Conservation (phyloP, 2,329 filamentous ascomycete species). For the Gyromitra esculenta region DNA sequence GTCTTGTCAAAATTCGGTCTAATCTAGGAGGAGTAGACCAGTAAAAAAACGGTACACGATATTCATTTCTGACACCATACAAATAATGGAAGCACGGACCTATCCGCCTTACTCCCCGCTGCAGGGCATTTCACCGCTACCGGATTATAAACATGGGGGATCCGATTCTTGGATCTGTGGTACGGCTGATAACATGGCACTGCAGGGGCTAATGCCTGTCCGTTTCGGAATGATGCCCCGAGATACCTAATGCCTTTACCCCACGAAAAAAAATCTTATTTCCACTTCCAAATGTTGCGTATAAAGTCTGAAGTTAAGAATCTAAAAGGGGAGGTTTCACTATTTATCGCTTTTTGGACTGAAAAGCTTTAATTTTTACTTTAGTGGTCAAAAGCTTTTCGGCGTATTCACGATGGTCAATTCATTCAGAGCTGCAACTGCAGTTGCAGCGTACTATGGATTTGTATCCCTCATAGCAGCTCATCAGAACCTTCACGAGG, state of each 20-base stretch:
- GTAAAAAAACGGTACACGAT: too few relatives aligned
- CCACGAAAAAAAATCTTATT: background rate
- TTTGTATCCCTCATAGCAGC: slow-evolving; percentile 23
- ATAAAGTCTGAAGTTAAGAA: background rate
- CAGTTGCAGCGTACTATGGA: slow-evolving; percentile 12
- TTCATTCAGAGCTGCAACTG: slow-evolving; percentile 10
- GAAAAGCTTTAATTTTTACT: background rate
- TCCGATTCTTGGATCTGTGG: slow-evolving; percentile 13
- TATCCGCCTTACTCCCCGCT: background rate
- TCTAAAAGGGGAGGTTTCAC: background rate
- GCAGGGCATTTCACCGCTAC: background rate
- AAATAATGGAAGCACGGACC: background rate
- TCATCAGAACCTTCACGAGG: slow-evolving; percentile 40
- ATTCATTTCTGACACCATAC: background rate
- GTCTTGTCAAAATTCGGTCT: too few relatives aligned
- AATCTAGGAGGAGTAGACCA: too few relatives aligned
- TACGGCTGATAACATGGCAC: background rate
- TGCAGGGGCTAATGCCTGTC: background rate
- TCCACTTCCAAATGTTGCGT: background rate
- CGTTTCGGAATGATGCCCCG: slow-evolving; percentile 22
- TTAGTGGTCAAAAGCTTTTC: too few relatives aligned
- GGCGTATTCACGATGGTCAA: slow-evolving; percentile 6
- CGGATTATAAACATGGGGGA: slow-evolving; percentile 15
- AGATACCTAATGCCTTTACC: slow-evolving; percentile 3
- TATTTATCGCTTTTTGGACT: background rate